Conservation (phyloP, 2,329 filamentous ascomycete genomes). For the Colletotrichum neosansevieriae region DNA sequence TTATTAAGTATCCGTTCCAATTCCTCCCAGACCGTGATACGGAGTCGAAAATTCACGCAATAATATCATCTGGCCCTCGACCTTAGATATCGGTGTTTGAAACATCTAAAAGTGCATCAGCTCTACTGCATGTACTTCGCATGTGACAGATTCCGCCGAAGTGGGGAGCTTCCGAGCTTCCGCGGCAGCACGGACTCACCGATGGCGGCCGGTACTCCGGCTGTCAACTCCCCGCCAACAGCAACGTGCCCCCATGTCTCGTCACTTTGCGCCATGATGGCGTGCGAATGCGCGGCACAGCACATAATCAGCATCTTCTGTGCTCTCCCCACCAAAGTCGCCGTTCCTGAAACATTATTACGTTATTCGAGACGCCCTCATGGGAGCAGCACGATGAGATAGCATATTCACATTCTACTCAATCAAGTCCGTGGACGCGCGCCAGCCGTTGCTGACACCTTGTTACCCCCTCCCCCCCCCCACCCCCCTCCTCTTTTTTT, state of each 20-base stretch:
- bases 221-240: neutral
- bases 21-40: no score
- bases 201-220: neutral
- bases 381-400: neutral
- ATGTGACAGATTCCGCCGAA: constrained; percentile 1
- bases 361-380: constrained; percentile 26
- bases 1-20: no score
- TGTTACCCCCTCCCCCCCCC: no score
- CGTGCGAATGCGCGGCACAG: constrained; percentile 25
- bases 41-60: no score
- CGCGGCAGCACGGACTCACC: constrained; percentile 7
- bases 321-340: neutral
- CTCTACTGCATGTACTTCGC: neutral
- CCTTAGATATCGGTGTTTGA: no score
- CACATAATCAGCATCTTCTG: neutral
- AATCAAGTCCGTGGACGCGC: constrained; percentile 24
- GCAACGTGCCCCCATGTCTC: constrained; percentile 8
- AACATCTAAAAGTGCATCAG: no score
- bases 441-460: neutral
- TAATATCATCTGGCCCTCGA: no score
- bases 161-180: constrained; percentile 6
- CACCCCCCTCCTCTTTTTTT: neutral
- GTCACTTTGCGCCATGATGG: constrained; percentile 36
- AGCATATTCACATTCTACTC: constrained; percentile 21
- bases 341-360: constrained; percentile 27